Percentiles rank a stretch among this genome's conserved stretches.
These are phyloP conservation scores for Salicornia ramosissima DNA, from an alignment of 148 eudicot species.

Conservation along the genomic window DNA sequence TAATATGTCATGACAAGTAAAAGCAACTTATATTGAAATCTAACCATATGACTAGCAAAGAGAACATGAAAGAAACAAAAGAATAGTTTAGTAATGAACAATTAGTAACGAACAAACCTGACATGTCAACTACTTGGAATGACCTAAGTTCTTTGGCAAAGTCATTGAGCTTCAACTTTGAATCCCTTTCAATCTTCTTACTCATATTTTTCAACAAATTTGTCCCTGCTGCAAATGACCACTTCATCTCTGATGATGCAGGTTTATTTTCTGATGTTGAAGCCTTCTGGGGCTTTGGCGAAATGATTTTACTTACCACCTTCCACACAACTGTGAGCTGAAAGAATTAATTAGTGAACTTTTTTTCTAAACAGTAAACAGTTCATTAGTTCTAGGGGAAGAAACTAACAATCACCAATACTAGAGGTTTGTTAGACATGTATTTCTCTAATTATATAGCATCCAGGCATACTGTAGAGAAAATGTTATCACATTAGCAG, in stretches of 20 bases:
- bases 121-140: slow-evolving; percentile 66
- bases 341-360: slow-evolving; percentile 55
- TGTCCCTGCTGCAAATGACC: slow-evolving; percentile 82
- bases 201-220: slow-evolving; percentile 49
- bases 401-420: slow-evolving; percentile 3
- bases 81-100: neutral
- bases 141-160: slow-evolving; percentile 82
- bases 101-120: too few species aligned
- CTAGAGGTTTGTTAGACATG: neutral
- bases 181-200: slow-evolving; percentile 66
- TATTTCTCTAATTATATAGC: neutral
- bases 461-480: neutral
- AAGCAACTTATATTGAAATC: slow-evolving; percentile 1
- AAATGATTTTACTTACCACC: slow-evolving; percentile 60
- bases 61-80: neutral
- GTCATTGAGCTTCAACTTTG: slow-evolving; percentile 67
- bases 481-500: neutral
- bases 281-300: slow-evolving; percentile 50
- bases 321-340: slow-evolving; percentile 98
- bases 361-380: slow-evolving; percentile 21
- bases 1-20: neutral
- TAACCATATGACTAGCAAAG: neutral
- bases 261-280: slow-evolving; percentile 45
- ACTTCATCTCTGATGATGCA: slow-evolving; percentile 50
- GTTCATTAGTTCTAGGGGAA: slow-evolving; percentile 1